Base-by-base conservation (phyloP, 2,329 filamentous ascomycete species). In the Ustulina deusta region DNA sequence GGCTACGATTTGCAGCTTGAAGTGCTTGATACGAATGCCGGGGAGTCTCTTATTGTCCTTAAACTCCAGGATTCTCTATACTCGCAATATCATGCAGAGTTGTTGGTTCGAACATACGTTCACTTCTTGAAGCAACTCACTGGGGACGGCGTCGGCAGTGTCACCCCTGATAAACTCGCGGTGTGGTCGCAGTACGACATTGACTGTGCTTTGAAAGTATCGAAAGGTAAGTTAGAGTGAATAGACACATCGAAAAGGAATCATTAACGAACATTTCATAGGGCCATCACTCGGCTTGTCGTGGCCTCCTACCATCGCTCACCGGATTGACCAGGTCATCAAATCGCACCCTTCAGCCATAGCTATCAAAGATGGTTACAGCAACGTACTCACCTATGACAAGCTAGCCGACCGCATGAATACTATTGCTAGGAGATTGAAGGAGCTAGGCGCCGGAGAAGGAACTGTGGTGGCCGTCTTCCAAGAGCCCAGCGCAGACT, bases 381-480 rank as follows among this genome's bases (percentile, higher is more conserved):
- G 36, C 6, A 54, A 61, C 9, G 27, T 34, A 10, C 46, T 61
- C 13, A 61, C 58, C 9, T 61, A 52, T 34, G 13, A 27, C 20
- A 1, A 51, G 13, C 1, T 52, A 32, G 32, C 32, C 11, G 58
- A 51, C 32, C 58, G 58, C 6, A 17, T 61, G 3, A 42, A 61
- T 29, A 52, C 58, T 11, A 61, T 52, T 22, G 46, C 58, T 42
- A 6, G 22, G 6, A 13, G 9, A 17, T 22, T 61, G 7, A 32
- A 3, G 10, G 32, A 42, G 7, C 22, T 42, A 15, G 58, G 58
- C 17, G 46, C 22, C 2, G 34, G 32, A 6, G 58, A 52, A 32
- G 58, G 58, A n/a, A 52, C 44, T 40, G 34, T 52, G 11, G 77
- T 86, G 2, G 78, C 69, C 1, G 81, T 85, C 1, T 80, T 83